Percentiles rank a stretch among this genome's conserved stretches.
These are phyloP conservation scores for Xylaria longipes DNA, from an alignment of 495 filamentous ascomycete species.

Conservation along the genomic window DNA sequence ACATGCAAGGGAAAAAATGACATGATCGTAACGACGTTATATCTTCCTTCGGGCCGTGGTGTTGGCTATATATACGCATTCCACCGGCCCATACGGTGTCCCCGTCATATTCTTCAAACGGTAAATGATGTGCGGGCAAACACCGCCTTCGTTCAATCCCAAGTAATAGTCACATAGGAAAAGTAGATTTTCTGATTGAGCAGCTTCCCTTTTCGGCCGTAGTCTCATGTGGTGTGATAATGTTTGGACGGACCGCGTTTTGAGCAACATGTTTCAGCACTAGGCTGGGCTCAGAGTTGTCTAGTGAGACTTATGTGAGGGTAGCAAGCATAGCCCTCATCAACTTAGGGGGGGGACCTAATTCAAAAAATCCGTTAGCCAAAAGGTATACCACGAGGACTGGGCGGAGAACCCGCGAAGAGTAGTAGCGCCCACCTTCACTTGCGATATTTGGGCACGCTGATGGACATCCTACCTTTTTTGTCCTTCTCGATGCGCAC, in stretches of 20 bases:
- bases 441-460: conserved; percentile 61
- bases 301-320: conserved; percentile 61
- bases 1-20: background rate
- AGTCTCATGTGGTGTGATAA: too few species aligned
- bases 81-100: background rate
- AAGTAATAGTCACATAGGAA: background rate
- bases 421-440: conserved; percentile 44
- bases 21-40: conserved; percentile 16
- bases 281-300: background rate
- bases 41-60: background rate
- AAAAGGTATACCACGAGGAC: background rate
- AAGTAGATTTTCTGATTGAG: background rate
- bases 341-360: conserved; percentile 65
- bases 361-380: conserved; percentile 16
- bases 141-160: background rate
- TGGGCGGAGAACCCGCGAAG: conserved; percentile 9
- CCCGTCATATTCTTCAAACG: background rate
- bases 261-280: background rate
- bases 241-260: background rate
- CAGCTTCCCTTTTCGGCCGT: background rate
- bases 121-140: background rate
- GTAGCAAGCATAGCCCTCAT: conserved; percentile 79
- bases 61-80: background rate
- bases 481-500: conserved; percentile 80
- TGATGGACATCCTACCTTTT: conserved; percentile 83